Base-by-base conservation (phyloP, 2,329 filamentous ascomycete genomes). In the Dactylellina cionopaga region DNA sequence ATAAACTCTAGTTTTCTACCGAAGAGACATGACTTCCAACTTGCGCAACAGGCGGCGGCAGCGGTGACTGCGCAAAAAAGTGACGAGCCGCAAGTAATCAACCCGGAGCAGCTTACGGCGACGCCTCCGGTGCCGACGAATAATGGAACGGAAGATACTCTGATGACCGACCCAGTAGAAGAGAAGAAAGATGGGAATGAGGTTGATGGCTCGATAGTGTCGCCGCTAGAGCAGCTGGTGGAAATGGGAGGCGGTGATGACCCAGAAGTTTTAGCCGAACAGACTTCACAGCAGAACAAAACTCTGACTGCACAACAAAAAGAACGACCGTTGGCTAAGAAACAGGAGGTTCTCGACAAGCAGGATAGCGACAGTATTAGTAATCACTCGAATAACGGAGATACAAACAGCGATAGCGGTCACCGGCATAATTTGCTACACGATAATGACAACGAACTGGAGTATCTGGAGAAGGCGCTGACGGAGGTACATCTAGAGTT, bases 1-100 rank as follows among this genome's bases (percentile, higher is more conserved):
- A 99, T 99, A 83, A 99, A 99, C 82, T 96, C 94, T 10, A 96
- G 92, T 79, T 99, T 98, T 79, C 81, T 99, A 56, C 95, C 95
- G 0, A 96, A 96, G 80, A 88, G 85, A 69, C 81, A 86, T 76
- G 84, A 89, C 77, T 33, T 79, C 78, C 33, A 74, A 29, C 68
- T 72, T 17, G 68, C 68, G 7, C 77, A 64, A 33, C 74, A 69
- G 44, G 66, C 59, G 11, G 59, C 59, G 1, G 64, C 62, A 3
- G 39, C 44, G 17, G 55, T 55, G 7, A 33, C 22, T 10, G 64
- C 62, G 17, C 17, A 39, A 11, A 55, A 60, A 13, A 33, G 39
- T 10, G 71, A 51, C 39, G 47, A 72, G 9, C 68, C 68, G n/a
- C 59, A 47, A n/a, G 68, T 72, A 5, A 65, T 59, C 69, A 76